Evolutionary conservation across 306 rosid species (phyloP).

Genomic region (Myrica gale): DNA sequence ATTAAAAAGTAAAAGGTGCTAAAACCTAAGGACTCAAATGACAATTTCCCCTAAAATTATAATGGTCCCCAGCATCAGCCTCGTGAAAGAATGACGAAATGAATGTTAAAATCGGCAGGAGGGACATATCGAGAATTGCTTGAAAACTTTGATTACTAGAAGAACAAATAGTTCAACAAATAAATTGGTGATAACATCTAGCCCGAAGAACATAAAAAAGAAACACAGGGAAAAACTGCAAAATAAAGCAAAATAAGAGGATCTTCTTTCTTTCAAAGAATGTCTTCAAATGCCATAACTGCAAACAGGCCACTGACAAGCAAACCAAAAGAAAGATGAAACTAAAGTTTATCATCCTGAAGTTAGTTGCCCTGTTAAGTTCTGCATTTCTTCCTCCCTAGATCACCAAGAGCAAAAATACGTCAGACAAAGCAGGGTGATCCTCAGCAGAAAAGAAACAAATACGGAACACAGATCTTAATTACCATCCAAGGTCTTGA

Average conservation of each 20-base stretch:
- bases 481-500: neutral
- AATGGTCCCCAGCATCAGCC: too few relatives aligned
- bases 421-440: conserved; percentile 5
- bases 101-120: too few relatives aligned
- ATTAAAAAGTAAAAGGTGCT: too few relatives aligned
- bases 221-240: neutral
- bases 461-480: neutral
- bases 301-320: conserved; percentile 85
- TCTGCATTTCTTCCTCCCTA: conserved; percentile 96
- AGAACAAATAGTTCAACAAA: too few relatives aligned
- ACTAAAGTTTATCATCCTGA: conserved; percentile 74
- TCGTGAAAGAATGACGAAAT: neutral
- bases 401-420: conserved; percentile 22
- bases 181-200: too few relatives aligned
- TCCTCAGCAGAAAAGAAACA: neutral
- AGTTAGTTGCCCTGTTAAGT: conserved; percentile 64
- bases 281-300: conserved; percentile 86
- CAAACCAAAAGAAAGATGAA: conserved; percentile 71
- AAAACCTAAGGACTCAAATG: too few relatives aligned
- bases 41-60: too few relatives aligned
- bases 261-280: conserved; percentile 91
- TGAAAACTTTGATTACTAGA: too few relatives aligned
- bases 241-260: conserved; percentile 39
- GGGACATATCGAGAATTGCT: too few relatives aligned
- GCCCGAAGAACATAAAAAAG: neutral